phyloP scores from a whole-genome alignment of 1,139 yeast genomes.

The Suhomyces coccinellae region DNA sequence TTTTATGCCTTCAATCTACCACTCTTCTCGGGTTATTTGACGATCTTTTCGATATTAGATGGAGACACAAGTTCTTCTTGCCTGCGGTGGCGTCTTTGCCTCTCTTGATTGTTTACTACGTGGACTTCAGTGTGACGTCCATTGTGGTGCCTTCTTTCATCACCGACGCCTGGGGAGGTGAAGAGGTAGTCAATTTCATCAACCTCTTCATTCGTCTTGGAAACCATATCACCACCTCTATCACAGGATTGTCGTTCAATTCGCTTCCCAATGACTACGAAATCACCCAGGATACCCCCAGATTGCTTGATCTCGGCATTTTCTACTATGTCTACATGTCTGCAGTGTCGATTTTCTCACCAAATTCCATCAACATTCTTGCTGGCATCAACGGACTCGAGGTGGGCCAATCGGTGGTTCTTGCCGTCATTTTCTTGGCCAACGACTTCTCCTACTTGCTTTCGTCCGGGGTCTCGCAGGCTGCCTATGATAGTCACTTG shows the following conservation, averaged over 20 bases:
- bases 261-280: constrained; percentile 38
- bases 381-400: constrained; percentile 97
- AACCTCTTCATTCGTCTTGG: constrained; percentile 29
- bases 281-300: constrained; percentile 31
- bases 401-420: constrained; percentile 87
- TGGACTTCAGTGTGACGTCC: constrained; percentile 90
- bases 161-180: constrained; percentile 34
- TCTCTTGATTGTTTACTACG: constrained; percentile 82
- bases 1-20: constrained; percentile 81
- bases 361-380: constrained; percentile 92
- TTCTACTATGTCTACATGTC: constrained; percentile 89
- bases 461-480: constrained; percentile 39
- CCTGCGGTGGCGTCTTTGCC: constrained; percentile 97
- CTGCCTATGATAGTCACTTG: constrained; percentile 80
- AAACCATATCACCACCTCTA: constrained; percentile 34
- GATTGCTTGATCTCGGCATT: constrained; percentile 72
- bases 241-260: constrained; percentile 42
- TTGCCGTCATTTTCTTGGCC: constrained; percentile 66
- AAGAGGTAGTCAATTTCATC: constrained; percentile 20
- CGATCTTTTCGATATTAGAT: constrained; percentile 90
- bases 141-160: constrained; percentile 82
- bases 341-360: constrained; percentile 86
- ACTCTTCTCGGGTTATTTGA: constrained; percentile 87
- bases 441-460: constrained; percentile 77
- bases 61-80: constrained; percentile 95